Base-by-base conservation (phyloP, 805 yeast genomes). In the Tetrapisispora taiwanensis region DNA sequence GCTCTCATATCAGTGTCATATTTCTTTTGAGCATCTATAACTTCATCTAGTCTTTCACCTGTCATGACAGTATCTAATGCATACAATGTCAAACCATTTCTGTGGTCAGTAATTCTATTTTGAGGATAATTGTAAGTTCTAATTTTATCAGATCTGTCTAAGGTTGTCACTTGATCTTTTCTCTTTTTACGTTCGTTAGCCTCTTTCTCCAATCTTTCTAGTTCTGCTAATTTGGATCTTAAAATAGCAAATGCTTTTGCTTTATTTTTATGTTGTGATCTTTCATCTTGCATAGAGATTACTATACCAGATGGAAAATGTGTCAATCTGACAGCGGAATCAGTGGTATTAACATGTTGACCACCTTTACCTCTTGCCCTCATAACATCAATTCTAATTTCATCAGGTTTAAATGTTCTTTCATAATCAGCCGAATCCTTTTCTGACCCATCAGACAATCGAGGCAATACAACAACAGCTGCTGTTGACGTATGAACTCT, bases 361-460 rank as follows among this genome's bases (percentile, higher is more conserved):
- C 98, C 98, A 45, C 98, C 98, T 50, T 92, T 83, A 3, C 98
- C 98, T 45, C 95, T 79, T 0, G 97, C 86, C 52, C 98, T 73
- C 95, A 90, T 92, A n/a, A 92, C 88, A 60, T 92, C 98, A 4
- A 92, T 79, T 45, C 96, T 73, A 19, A 92, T 79, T 55, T 92
- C 98, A 2, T 84, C 95, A 0, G 89, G 85, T 17, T 78, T 78
- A 62, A 92, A 87, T 45, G 76, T 75, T 35, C 90, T 67, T 54
- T 84, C 90, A 39, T 71, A 75, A 1, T 73, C 71, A 44, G 75
- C 68, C 24, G 69, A 69, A 7, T 65, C 64, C 33, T 60, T 67
- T 6, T 73, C 78, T 18, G 68, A 67, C 2, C 78, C 78, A 20
- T 76, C 78, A 5, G 76, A 78, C 56, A 85, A 68, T 55, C 86